Conservation (phyloP, 441 rosid species). For the Populus hybrid region DNA sequence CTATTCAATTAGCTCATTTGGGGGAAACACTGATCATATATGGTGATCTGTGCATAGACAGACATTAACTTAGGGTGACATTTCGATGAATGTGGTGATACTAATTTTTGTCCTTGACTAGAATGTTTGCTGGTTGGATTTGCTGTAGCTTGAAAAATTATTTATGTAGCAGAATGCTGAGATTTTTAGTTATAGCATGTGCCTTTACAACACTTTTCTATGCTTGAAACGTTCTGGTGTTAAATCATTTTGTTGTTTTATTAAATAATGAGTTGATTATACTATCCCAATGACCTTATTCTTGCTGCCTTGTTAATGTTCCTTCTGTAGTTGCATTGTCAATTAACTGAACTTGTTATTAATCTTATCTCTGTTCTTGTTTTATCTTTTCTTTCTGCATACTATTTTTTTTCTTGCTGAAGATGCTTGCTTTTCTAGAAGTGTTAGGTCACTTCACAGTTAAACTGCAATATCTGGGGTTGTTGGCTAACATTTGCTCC, state of each 20-base stretch:
- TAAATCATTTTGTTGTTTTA: neutral
- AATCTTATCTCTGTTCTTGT: neutral
- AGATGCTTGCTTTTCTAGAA: neutral
- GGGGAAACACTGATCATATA: neutral
- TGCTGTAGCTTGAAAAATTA: neutral
- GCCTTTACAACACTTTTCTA: neutral
- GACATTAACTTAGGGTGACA: neutral
- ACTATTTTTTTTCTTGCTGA: neutral
- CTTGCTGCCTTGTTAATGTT: neutral
- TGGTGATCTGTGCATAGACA: neutral
- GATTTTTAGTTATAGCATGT: neutral
- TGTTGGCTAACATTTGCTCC: constrained; percentile 17
- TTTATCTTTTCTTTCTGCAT: neutral
- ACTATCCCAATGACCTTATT: neutral
- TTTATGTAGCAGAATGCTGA: neutral
- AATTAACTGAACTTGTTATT: neutral
- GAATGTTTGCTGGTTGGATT: neutral
- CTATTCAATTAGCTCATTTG: neutral
- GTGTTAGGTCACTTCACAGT: neutral
- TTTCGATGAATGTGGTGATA: neutral
- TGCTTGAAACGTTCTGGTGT: neutral
- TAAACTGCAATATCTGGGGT: neutral
- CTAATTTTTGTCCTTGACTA: neutral
- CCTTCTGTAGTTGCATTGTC: neutral
- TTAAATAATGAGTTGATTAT: neutral